These are phyloP conservation scores for Xerocomus nothofagi DNA, from an alignment of 1,284 basidiomycete genomes.

Conservation along the genomic window DNA sequence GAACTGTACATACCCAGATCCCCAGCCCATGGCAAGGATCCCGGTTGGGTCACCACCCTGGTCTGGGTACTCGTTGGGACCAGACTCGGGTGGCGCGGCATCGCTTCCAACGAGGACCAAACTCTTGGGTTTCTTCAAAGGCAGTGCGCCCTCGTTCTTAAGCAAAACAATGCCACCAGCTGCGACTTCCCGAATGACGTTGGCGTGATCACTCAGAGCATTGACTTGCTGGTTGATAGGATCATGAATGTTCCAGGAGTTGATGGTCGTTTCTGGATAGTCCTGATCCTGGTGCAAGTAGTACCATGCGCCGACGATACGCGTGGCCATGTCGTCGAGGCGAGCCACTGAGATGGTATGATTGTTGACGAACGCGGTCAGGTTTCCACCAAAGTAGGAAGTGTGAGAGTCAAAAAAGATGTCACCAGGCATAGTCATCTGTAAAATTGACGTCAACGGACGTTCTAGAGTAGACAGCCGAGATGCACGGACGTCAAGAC, in stretches of 20 bases:
- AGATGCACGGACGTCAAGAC: conserved; percentile 44
- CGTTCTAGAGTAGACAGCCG: not conserved
- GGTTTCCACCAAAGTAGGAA: conserved; percentile 49
- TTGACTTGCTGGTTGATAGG: conserved; percentile 54
- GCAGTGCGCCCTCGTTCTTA: conserved; percentile 67
- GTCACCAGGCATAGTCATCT: conserved; percentile 46
- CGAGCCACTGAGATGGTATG: conserved; percentile 43
- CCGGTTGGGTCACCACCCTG: conserved; percentile 50
- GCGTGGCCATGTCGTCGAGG: conserved; percentile 67
- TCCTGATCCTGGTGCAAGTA: conserved; percentile 55
- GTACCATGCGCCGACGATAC: conserved; percentile 64
- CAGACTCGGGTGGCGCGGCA: conserved; percentile 52
- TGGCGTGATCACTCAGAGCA: conserved; percentile 57
- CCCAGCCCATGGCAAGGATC: conserved; percentile 65
- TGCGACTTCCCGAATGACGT: conserved; percentile 65
- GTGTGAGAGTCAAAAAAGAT: conserved; percentile 30
- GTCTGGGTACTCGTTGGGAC: conserved; percentile 59
- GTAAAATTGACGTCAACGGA: conserved; percentile 1
- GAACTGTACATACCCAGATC: conserved; percentile 43
- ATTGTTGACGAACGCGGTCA: conserved; percentile 37
- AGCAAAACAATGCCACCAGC: conserved; percentile 72
- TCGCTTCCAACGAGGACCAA: conserved; percentile 47
- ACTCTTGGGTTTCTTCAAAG: conserved; percentile 45
- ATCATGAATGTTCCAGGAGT: conserved; percentile 50
- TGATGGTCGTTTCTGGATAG: conserved; percentile 56